These are phyloP conservation scores for Brasenia schreberi DNA, from an alignment of 164 flowering plant genomes.

Conservation along the genomic window DNA sequence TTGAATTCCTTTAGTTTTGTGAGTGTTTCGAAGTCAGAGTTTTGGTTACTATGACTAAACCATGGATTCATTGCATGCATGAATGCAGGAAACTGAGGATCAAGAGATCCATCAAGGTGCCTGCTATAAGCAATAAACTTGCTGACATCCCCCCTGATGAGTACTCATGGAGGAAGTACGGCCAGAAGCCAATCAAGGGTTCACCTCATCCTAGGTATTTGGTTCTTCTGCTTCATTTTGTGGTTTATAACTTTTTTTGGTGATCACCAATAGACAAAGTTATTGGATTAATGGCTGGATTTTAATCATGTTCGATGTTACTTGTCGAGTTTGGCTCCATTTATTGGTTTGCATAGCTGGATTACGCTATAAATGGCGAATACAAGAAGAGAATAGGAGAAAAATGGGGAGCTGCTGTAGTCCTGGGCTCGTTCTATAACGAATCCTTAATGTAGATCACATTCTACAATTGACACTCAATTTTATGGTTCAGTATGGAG, in stretches of 20 bases:
- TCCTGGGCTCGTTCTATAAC: no score
- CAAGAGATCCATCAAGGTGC: conserved; percentile 90
- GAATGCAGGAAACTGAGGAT: conserved; percentile 68
- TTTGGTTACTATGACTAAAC: neutral
- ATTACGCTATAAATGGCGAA: no score
- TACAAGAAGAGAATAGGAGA: no score
- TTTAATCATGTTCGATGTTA: no score
- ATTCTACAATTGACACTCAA: no score
- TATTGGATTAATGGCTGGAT: neutral
- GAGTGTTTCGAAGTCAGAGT: neutral
- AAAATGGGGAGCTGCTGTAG: no score
- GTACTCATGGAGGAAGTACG: conserved; percentile 95
- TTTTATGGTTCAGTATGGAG: no score
- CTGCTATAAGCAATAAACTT: conserved; percentile 95
- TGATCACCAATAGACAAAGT: neutral
- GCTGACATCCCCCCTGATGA: conserved; percentile 98
- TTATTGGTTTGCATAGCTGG: neutral
- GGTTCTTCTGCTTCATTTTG: neutral
- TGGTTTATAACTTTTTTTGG: neutral
- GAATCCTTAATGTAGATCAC: no score
- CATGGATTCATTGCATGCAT: neutral
- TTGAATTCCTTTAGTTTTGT: neutral
- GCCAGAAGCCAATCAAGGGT: conserved; percentile 97
- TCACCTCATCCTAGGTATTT: conserved; percentile 92
- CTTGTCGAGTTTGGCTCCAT: no score